phyloP scores from a whole-genome alignment of 2,329 filamentous ascomycete species.

The Alternaria consortialis region DNA sequence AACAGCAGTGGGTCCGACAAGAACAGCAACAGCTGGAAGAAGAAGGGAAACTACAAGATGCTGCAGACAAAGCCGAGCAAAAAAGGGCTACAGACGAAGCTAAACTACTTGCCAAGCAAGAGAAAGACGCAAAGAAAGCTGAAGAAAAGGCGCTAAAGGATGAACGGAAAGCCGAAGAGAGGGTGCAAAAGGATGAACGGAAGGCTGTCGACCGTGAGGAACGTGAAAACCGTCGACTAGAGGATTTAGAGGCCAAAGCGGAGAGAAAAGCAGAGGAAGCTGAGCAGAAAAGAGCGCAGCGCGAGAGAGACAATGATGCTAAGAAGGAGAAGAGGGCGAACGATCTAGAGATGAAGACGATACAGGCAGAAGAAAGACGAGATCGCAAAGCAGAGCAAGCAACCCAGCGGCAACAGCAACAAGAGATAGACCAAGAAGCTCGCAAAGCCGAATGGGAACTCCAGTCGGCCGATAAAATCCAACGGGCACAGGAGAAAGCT shows the following conservation, averaged over 20 bases:
- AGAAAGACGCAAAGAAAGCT: not conserved
- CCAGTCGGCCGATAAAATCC: not conserved
- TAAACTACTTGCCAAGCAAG: not conserved
- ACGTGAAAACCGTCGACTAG: not conserved
- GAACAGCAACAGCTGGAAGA: not conserved
- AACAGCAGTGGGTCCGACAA: not conserved
- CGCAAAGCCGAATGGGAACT: not conserved
- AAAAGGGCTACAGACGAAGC: not conserved
- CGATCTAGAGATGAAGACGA: not conserved
- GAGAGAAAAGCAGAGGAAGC: not conserved
- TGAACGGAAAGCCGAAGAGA: not conserved
- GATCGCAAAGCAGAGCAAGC: not conserved
- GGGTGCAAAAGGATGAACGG: not conserved
- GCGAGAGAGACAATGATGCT: not conserved
- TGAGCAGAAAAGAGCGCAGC: not conserved
- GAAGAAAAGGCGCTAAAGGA: not conserved
- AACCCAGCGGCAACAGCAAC: not conserved
- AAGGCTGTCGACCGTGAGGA: not conserved
- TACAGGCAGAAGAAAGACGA: not conserved
- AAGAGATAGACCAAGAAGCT: constrained; percentile 1
- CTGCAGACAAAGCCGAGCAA: not conserved
- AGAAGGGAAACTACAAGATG: not conserved
- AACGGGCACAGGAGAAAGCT: not conserved
- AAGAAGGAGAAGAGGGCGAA: not conserved
- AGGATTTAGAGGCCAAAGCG: not conserved